These are phyloP conservation scores for Cordyceps tenuipes DNA, from an alignment of 2,329 filamentous ascomycete genomes.

Conservation along the genomic window DNA sequence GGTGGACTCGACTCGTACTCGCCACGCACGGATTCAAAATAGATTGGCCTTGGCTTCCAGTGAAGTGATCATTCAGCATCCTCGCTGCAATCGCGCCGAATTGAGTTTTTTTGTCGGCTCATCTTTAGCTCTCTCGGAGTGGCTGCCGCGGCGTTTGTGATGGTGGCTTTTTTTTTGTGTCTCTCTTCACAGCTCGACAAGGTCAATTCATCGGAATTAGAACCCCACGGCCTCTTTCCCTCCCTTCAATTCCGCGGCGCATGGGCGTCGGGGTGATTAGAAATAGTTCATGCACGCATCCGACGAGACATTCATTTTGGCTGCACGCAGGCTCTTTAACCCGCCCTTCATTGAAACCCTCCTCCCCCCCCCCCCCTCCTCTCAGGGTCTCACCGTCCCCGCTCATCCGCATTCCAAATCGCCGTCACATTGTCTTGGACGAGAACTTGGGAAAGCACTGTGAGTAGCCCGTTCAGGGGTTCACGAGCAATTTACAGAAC, in stretches of 20 bases:
- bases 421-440: neutral
- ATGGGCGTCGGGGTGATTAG: neutral
- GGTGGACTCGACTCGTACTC: neutral
- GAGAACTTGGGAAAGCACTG: neutral
- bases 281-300: too few species aligned
- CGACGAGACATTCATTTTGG: neutral
- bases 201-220: neutral
- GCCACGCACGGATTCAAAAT: neutral
- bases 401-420: constrained; percentile 4
- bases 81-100: neutral
- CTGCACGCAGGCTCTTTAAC: neutral
- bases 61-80: too few species aligned
- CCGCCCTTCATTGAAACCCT: neutral
- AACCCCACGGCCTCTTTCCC: neutral
- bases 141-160: neutral
- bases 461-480: neutral
- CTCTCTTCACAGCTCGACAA: neutral
- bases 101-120: neutral
- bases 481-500: too few species aligned
- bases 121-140: neutral
- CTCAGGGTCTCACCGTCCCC: neutral
- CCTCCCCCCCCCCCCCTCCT: neutral
- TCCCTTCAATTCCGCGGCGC: neutral
- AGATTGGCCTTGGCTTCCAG: neutral
- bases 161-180: neutral